Percentiles rank a stretch among this genome's conserved stretches.
phyloP scores from a whole-genome alignment of 495 filamentous ascomycete species.

The Letharia columbiana region DNA sequence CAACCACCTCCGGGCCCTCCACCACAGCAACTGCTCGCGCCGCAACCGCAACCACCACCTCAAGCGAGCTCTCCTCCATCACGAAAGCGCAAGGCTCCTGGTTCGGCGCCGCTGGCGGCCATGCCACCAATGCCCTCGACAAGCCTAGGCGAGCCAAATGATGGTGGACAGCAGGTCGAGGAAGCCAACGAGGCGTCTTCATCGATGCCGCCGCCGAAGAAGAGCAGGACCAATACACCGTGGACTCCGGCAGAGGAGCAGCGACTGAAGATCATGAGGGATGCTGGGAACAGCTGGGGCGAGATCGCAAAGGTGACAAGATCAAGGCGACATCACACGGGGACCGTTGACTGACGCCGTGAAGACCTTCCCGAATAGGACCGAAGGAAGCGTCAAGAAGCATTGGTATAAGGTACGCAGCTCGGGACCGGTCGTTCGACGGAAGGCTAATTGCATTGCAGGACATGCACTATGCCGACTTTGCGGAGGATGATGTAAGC shows the following conservation, averaged over 20 bases:
- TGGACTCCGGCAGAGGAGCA: constrained; percentile 96
- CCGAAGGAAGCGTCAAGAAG: constrained; percentile 97
- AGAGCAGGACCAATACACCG: constrained; percentile 91
- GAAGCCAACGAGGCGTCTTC: constrained; percentile 29
- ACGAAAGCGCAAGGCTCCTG: constrained; percentile 40
- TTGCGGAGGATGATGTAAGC: constrained; percentile 92
- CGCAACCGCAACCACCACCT: constrained; percentile 34
- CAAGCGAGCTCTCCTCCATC: constrained; percentile 31
- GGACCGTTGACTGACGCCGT: constrained; percentile 24
- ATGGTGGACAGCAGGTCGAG: constrained; percentile 30
- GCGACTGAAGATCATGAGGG: constrained; percentile 83
- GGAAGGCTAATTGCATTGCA: constrained; percentile 26
- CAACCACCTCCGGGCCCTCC: constrained; percentile 37
- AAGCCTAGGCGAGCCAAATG: constrained; percentile 26
- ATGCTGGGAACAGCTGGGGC: constrained; percentile 87
- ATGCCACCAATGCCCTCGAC: constrained; percentile 23
- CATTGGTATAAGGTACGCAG: constrained; percentile 93
- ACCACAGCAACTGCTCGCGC: constrained; percentile 32
- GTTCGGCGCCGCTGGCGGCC: constrained; percentile 24
- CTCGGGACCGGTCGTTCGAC: constrained; percentile 1
- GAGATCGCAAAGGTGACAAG: constrained; percentile 84
- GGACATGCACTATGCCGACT: constrained; percentile 99
- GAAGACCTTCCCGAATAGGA: constrained; percentile 83
- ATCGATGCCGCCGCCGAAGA: constrained; percentile 52
- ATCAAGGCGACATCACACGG: background rate